These are phyloP conservation scores for Cicer judaicum DNA, from an alignment of 306 rosid species.

Conservation along the genomic window DNA sequence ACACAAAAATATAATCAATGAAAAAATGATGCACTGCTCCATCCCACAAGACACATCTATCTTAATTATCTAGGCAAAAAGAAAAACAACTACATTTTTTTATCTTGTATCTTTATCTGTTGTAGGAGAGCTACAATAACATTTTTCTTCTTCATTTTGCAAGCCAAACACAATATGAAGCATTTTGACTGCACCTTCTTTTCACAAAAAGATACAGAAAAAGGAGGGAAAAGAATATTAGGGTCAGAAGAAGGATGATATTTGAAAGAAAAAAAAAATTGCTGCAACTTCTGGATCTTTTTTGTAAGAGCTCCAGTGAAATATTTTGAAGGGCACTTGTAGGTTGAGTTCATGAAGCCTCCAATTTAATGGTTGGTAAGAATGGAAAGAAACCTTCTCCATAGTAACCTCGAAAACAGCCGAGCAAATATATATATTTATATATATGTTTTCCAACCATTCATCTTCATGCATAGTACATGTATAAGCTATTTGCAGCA, in stretches of 20 bases:
- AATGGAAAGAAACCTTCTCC: constrained; percentile 66
- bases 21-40: constrained; percentile 81
- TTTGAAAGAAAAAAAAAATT: constrained; percentile 31
- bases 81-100: constrained; percentile 67
- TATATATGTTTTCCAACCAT: constrained; percentile 42
- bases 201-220: constrained; percentile 56
- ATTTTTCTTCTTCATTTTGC: constrained; percentile 68
- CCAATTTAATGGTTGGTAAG: constrained; percentile 60
- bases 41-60: constrained; percentile 64
- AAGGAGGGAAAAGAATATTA: constrained; percentile 49
- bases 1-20: constrained; percentile 83
- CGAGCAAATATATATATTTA: constrained; percentile 48
- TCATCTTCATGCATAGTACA: constrained; percentile 90
- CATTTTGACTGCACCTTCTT: constrained; percentile 66
- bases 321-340: constrained; percentile 58
- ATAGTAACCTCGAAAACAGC: constrained; percentile 69
- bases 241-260: constrained; percentile 51
- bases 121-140: constrained; percentile 94
- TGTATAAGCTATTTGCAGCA: constrained; percentile 99
- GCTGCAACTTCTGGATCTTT: constrained; percentile 59
- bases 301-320: constrained; percentile 55
- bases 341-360: constrained; percentile 68
- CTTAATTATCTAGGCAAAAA: constrained; percentile 42
- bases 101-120: constrained; percentile 60
- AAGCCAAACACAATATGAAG: constrained; percentile 79